These are phyloP conservation scores for Fusarium succisae DNA, from an alignment of 2,329 filamentous ascomycete species.

Conservation along the genomic window DNA sequence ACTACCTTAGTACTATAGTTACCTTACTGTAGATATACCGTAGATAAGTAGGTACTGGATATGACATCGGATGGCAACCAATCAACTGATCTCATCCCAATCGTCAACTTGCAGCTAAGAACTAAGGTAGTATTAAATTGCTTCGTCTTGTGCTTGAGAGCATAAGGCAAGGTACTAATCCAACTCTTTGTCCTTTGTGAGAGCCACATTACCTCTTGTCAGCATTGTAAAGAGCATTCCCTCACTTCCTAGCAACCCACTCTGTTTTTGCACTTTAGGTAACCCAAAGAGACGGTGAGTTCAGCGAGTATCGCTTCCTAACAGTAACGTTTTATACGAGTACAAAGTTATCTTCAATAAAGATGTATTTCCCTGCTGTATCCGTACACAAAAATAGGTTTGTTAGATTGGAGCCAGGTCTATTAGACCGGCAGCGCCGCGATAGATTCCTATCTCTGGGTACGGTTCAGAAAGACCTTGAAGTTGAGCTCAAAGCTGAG, in stretches of 20 bases:
- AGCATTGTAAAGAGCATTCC: not conserved
- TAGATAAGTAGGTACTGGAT: not conserved
- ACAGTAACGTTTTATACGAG: not conserved
- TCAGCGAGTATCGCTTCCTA: not conserved
- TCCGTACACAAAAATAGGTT: not conserved
- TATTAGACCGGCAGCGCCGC: not conserved
- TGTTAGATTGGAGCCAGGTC: not conserved
- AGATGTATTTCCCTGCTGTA: not conserved
- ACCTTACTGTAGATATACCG: no score
- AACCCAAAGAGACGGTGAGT: not conserved
- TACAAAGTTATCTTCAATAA: not conserved
- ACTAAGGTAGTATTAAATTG: not conserved
- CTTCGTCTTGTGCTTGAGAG: not conserved
- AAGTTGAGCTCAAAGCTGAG: not conserved
- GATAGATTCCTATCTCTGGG: not conserved
- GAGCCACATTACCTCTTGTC: not conserved
- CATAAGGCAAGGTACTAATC: not conserved
- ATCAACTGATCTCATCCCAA: no score
- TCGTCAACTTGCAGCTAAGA: not conserved
- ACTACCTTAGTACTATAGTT: no score
- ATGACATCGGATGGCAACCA: not conserved
- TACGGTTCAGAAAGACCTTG: not conserved
- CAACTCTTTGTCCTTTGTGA: not conserved
- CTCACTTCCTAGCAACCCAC: not conserved
- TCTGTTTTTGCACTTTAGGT: not conserved